Evolutionary conservation across 75 land plant genomes (phyloP).

Genomic region (Picea glauca): DNA sequence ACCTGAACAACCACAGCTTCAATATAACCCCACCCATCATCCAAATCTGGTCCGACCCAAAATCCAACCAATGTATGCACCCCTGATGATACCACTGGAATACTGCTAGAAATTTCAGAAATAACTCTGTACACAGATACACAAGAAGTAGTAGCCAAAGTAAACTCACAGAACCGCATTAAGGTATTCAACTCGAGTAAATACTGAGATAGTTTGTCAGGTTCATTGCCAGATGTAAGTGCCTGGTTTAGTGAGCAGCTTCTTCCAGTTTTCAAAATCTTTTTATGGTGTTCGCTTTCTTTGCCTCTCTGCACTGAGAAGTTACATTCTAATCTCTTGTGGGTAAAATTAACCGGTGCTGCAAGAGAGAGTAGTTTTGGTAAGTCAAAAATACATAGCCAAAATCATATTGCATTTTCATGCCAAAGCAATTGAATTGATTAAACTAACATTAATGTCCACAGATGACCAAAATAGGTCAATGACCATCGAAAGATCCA

Average conservation of each 20-base stretch:
- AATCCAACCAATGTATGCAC: constrained; percentile 30
- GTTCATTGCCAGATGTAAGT: background rate
- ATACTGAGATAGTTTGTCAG: background rate
- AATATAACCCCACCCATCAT: constrained; percentile 61
- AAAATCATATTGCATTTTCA: background rate
- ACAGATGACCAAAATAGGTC: too few relatives aligned
- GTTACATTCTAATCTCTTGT: constrained; percentile 4
- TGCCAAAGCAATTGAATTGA: background rate
- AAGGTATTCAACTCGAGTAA: background rate
- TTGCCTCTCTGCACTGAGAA: background rate
- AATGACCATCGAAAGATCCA: too few relatives aligned
- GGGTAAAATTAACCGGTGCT: background rate
- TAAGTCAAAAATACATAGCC: background rate
- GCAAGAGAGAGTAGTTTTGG: background rate
- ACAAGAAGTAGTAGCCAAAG: constrained; percentile 1
- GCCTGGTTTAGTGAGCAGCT: background rate
- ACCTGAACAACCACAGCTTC: constrained; percentile 33
- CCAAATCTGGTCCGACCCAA: constrained; percentile 55
- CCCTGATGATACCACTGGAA: background rate
- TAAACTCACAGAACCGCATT: background rate
- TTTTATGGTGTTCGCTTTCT: background rate
- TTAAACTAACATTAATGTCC: too few relatives aligned
- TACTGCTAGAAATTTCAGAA: background rate
- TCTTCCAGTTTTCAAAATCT: background rate
- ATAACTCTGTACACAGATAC: background rate